Evolutionary conservation across 345 rosid species (phyloP).

Genomic region (Angophora floribunda): DNA sequence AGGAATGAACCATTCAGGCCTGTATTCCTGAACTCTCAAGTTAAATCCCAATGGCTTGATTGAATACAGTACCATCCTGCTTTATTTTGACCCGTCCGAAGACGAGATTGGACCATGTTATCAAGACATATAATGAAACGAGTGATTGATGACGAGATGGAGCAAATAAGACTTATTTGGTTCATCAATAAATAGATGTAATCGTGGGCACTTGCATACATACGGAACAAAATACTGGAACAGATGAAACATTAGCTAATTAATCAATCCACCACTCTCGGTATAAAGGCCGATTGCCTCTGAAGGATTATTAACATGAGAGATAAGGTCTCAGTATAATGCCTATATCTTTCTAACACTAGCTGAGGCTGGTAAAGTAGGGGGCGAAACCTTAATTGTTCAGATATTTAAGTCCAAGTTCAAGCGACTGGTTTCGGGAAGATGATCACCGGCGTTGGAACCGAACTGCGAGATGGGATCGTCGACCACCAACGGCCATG

Average conservation of each 20-base stretch:
- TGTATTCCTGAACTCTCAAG: neutral
- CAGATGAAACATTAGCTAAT: neutral
- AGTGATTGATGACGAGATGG: neutral
- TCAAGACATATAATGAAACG: neutral
- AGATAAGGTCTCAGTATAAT: neutral
- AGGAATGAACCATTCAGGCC: neutral
- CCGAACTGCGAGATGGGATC: neutral
- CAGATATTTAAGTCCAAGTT: slow-evolving; percentile 19
- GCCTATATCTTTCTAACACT: neutral
- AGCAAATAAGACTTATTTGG: neutral
- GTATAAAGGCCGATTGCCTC: neutral
- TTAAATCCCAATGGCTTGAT: neutral
- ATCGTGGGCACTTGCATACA: neutral
- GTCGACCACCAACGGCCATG: neutral
- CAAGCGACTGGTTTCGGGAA: neutral
- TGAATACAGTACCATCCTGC: neutral
- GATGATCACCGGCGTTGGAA: neutral
- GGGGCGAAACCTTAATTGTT: neutral
- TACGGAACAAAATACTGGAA: neutral
- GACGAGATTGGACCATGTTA: neutral
- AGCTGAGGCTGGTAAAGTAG: neutral
- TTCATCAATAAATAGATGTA: neutral
- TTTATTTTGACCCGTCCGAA: neutral
- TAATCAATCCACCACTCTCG: neutral
- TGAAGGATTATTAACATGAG: neutral